Conservation (phyloP, 306 rosid species). For the Neltuma alba region DNA sequence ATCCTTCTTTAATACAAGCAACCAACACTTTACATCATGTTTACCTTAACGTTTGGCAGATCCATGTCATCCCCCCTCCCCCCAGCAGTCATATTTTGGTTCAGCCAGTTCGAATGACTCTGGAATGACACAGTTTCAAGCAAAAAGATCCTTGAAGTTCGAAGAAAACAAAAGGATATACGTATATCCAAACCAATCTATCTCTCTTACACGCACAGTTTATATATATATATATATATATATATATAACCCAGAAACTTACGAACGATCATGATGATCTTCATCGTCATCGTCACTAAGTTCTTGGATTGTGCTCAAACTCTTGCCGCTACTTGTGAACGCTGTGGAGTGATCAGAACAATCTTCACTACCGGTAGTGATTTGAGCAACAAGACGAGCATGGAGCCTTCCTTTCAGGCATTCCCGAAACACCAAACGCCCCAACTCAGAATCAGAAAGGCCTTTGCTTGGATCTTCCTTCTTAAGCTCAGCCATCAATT, state of each 20-base stretch:
- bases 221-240: too few species aligned
- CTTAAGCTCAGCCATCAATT: conserved; percentile 32
- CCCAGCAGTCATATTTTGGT: background rate
- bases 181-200: background rate
- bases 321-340: background rate
- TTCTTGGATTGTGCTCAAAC: background rate
- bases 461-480: conserved; percentile 13
- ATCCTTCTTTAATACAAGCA: too few species aligned
- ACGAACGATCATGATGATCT: background rate
- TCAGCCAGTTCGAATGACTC: background rate
- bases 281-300: background rate
- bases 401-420: conserved; percentile 32
- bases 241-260: background rate
- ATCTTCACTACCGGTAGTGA: too few species aligned
- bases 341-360: background rate
- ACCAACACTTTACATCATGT: background rate
- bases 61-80: too few species aligned
- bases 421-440: conserved; percentile 26
- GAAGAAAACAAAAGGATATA: background rate
- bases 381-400: background rate
- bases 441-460: conserved; percentile 4
- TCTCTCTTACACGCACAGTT: background rate
- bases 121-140: background rate
- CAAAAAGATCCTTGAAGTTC: too few species aligned
- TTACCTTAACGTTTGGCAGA: background rate